Evolutionary conservation across 1,284 basidiomycete species (phyloP).

Genomic region (Mycena sp.): DNA sequence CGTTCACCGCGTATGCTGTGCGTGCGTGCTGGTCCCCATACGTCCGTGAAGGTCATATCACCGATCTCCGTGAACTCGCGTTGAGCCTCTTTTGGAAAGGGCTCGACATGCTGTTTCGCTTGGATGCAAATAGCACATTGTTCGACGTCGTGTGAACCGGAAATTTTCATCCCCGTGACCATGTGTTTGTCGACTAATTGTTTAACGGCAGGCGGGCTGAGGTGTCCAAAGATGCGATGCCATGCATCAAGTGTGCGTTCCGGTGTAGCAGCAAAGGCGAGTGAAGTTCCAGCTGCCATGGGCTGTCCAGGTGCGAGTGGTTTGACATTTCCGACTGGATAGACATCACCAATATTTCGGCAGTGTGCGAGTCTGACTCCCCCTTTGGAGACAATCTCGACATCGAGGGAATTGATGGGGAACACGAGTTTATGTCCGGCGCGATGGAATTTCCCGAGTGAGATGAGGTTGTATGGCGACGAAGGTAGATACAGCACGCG

Average conservation of each 20-base stretch:
- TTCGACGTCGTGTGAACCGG: not conserved
- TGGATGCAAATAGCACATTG: conserved; percentile 2
- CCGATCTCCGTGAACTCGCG: conserved; percentile 29
- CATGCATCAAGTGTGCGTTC: conserved; percentile 5
- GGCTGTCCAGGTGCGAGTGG: too few species aligned
- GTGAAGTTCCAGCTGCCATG: not conserved
- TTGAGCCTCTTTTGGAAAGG: not conserved
- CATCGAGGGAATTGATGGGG: too few species aligned
- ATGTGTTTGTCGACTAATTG: conserved; percentile 8
- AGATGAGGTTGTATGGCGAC: too few species aligned
- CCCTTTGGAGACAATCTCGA: too few species aligned
- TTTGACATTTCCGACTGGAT: too few species aligned
- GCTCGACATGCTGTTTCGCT: conserved; percentile 1
- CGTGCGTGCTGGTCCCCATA: conserved; percentile 35
- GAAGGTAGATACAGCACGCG: too few species aligned
- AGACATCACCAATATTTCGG: too few species aligned
- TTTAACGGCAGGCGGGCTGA: conserved; percentile 1
- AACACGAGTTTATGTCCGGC: too few species aligned
- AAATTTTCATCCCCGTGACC: conserved; percentile 10
- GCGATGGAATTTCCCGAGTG: too few species aligned
- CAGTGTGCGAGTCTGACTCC: too few species aligned
- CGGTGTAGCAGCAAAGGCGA: conserved; percentile 7
- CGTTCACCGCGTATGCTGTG: conserved; percentile 29
- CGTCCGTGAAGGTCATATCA: conserved; percentile 34
- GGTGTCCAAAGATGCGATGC: conserved; percentile 14